phyloP scores from a whole-genome alignment of 2,329 filamentous ascomycete species.

The Cadophora gregata region DNA sequence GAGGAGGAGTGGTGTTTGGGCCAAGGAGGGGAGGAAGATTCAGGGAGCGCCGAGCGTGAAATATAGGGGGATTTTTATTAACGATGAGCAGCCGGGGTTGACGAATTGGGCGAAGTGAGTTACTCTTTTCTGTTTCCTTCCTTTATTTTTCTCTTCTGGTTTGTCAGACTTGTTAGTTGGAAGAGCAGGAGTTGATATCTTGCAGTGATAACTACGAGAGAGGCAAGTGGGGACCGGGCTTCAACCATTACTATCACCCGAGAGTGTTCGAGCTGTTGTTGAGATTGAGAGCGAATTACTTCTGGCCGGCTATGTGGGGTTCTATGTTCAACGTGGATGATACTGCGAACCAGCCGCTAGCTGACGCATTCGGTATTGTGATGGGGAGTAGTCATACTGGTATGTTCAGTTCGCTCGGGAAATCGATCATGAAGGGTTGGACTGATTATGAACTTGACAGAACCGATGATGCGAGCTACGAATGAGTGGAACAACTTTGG shows the following conservation, averaged over 20 bases:
- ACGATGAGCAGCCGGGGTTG: conserved; percentile 64
- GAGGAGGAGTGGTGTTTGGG: conserved; percentile 53
- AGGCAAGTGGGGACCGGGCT: conserved; percentile 50
- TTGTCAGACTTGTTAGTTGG: not conserved
- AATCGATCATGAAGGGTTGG: not conserved
- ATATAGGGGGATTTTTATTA: conserved; percentile 65
- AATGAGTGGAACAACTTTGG: conserved; percentile 58
- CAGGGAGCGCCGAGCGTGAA: conserved; percentile 60
- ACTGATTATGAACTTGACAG: conserved; percentile 45
- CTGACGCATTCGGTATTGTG: conserved; percentile 76
- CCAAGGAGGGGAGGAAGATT: conserved; percentile 50
- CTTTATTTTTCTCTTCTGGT: not conserved
- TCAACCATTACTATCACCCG: conserved; percentile 68
- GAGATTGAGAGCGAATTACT: conserved; percentile 72
- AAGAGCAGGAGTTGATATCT: conserved; percentile 1
- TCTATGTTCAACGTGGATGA: conserved; percentile 78
- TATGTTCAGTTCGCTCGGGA: conserved; percentile 6
- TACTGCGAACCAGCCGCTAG: conserved; percentile 68
- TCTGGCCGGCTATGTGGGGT: conserved; percentile 77
- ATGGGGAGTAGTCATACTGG: conserved; percentile 71
- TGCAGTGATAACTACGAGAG: conserved; percentile 51
- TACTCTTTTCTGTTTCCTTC: not conserved
- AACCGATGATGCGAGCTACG: conserved; percentile 70
- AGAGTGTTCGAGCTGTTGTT: conserved; percentile 75
- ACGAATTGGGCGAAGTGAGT: conserved; percentile 64